Percentiles rank a stretch among this genome's conserved stretches.
Evolutionary conservation across 2,329 filamentous ascomycete genomes (phyloP).

Genomic region (Ceratocystis cubensis): DNA sequence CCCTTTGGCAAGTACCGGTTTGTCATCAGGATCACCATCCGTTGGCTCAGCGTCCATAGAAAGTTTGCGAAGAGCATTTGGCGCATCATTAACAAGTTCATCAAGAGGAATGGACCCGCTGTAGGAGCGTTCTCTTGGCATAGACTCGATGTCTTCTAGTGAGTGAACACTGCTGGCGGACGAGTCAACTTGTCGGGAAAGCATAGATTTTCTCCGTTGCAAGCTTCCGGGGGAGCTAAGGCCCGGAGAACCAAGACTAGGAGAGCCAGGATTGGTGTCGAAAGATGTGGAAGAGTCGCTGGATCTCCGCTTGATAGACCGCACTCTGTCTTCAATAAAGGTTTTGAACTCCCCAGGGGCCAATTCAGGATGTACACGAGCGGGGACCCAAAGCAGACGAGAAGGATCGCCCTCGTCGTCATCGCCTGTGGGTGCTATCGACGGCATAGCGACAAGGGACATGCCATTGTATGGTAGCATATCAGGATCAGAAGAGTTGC

Average conservation of each 20-base stretch:
- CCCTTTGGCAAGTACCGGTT: slow-evolving; percentile 71
- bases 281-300: slow-evolving; percentile 54
- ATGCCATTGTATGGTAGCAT: slow-evolving; percentile 58
- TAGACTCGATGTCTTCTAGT: slow-evolving; percentile 67
- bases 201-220: slow-evolving; percentile 84
- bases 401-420: slow-evolving; percentile 82
- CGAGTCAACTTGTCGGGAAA: slow-evolving; percentile 80
- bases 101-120: slow-evolving; percentile 50
- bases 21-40: slow-evolving; percentile 45
- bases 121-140: slow-evolving; percentile 58
- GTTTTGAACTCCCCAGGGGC: slow-evolving; percentile 94
- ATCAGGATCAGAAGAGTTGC: slow-evolving; percentile 58
- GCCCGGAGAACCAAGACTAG: slow-evolving; percentile 31
- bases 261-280: slow-evolving; percentile 29
- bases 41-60: slow-evolving; percentile 41
- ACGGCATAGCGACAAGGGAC: slow-evolving; percentile 55
- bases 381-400: slow-evolving; percentile 88
- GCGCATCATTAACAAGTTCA: slow-evolving; percentile 68
- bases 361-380: slow-evolving; percentile 83
- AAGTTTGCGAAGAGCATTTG: slow-evolving; percentile 56
- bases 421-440: slow-evolving; percentile 56
- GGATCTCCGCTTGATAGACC: slow-evolving; percentile 75
- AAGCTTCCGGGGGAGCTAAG: slow-evolving; percentile 39
- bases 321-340: slow-evolving; percentile 85
- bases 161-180: slow-evolving; percentile 51